These are phyloP conservation scores for Talaromyces pinophilus DNA, from an alignment of 2,329 filamentous ascomycete genomes.

Conservation along the genomic window DNA sequence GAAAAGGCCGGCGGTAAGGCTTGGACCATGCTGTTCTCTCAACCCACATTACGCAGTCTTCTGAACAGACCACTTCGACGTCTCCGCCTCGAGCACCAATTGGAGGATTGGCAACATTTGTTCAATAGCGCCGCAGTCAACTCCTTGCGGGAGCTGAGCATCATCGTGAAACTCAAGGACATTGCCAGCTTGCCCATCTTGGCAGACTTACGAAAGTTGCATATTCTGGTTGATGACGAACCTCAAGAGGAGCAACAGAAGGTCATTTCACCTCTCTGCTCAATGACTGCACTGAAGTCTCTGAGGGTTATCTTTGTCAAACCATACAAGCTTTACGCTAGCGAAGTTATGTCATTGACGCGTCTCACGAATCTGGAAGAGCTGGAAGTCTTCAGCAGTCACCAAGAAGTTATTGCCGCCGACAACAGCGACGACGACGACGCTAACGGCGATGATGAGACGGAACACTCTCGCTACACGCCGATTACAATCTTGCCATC, in stretches of 20 bases:
- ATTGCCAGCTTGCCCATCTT: background rate
- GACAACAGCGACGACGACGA: background rate
- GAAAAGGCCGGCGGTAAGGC: background rate
- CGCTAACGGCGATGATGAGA: background rate
- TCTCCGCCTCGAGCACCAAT: slow-evolving; percentile 9
- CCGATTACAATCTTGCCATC: background rate
- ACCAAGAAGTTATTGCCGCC: background rate
- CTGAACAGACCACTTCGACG: background rate
- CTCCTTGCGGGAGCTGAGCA: slow-evolving; percentile 13
- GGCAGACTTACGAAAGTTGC: slow-evolving; percentile 4
- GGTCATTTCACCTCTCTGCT: slow-evolving; percentile 5
- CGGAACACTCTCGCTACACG: background rate
- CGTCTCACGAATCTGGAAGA: background rate
- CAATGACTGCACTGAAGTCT: slow-evolving; percentile 3
- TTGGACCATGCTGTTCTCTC: background rate
- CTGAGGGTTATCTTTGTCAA: slow-evolving; percentile 15
- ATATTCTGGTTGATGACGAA: slow-evolving; percentile 6
- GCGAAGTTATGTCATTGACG: slow-evolving; percentile 5
- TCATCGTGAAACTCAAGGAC: background rate
- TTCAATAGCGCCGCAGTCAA: background rate
- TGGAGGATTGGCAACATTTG: background rate
- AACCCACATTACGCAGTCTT: background rate
- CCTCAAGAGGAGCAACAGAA: background rate
- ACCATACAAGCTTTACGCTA: background rate
- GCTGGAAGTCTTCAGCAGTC: slow-evolving; percentile 10